phyloP scores from a whole-genome alignment of 1,139 yeast species.

The Protomyces gravidus region DNA sequence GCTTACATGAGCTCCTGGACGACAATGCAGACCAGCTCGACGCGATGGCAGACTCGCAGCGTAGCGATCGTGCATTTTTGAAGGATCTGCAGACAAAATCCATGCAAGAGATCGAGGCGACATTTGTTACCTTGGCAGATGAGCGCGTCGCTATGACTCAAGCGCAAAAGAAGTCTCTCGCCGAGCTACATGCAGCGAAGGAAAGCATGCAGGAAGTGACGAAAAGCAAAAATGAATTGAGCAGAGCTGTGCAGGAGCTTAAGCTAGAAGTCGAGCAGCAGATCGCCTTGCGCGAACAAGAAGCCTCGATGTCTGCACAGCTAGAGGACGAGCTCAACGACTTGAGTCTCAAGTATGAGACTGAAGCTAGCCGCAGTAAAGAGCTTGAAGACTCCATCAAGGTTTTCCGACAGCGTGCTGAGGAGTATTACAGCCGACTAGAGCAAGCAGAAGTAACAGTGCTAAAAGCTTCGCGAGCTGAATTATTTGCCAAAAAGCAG shows the following conservation, averaged over 20 bases:
- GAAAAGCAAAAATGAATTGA: conserved; percentile 3
- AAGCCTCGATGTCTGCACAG: conserved; percentile 4
- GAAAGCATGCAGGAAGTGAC: conserved; percentile 8
- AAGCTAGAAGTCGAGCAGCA: conserved; percentile 8
- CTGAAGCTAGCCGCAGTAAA: conserved; percentile 49
- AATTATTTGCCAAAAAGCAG: conserved; percentile 54
- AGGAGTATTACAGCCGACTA: conserved; percentile 66
- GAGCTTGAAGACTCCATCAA: conserved; percentile 56
- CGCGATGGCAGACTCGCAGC: conserved; percentile 26
- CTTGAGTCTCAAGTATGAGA: conserved; percentile 51
- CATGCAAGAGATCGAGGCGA: conserved; percentile 26
- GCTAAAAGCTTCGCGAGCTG: conserved; percentile 57
- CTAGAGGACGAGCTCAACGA: conserved; percentile 29
- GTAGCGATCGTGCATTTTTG: conserved; percentile 19
- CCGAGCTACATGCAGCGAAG: conserved; percentile 23
- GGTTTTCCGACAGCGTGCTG: conserved; percentile 67
- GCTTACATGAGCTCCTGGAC: conserved; percentile 29
- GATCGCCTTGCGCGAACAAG: conserved; percentile 6
- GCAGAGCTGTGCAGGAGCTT: conserved; percentile 1
- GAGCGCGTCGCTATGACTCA: conserved; percentile 12
- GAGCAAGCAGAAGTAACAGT: conserved; percentile 78
- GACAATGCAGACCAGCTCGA: conserved; percentile 29
- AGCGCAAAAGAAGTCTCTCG: conserved; percentile 20
- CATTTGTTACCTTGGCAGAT: conserved; percentile 27
- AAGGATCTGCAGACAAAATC: conserved; percentile 28